These are phyloP conservation scores for Blakeslea trispora DNA, from an alignment of 371 early-diverging fungal species.

Conservation along the genomic window DNA sequence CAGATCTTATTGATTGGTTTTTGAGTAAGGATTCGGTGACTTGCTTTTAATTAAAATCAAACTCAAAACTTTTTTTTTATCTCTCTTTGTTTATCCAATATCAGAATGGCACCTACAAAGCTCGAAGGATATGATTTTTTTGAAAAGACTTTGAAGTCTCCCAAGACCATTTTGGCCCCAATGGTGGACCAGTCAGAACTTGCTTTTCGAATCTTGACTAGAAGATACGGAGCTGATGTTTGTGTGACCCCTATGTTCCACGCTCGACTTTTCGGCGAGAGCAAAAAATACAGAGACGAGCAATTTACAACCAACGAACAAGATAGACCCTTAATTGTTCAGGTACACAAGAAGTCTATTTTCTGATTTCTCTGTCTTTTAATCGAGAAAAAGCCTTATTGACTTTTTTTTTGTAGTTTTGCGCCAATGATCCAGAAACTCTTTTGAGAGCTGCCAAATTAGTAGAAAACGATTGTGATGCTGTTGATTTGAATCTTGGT, in stretches of 20 bases:
- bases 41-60: background rate
- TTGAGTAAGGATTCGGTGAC: background rate
- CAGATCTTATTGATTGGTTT: background rate
- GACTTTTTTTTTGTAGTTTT: slow-evolving; percentile 69
- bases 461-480: slow-evolving; percentile 89
- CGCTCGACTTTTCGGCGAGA: slow-evolving; percentile 79
- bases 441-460: slow-evolving; percentile 86
- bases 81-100: background rate
- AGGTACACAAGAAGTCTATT: slow-evolving; percentile 50
- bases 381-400: background rate
- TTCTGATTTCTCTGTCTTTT: background rate
- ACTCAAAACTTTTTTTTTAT: background rate
- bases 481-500: slow-evolving; percentile 98
- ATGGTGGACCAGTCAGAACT: slow-evolving; percentile 95
- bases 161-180: slow-evolving; percentile 86
- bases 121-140: slow-evolving; percentile 83
- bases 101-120: slow-evolving; percentile 45
- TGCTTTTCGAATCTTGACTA: slow-evolving; percentile 93
- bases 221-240: slow-evolving; percentile 89
- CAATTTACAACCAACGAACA: slow-evolving; percentile 73
- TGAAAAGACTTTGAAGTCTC: slow-evolving; percentile 64
- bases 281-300: slow-evolving; percentile 68
- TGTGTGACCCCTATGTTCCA: slow-evolving; percentile 99
- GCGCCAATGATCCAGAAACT: slow-evolving; percentile 93
- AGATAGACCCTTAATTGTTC: slow-evolving; percentile 93